These are phyloP conservation scores for Ascodesmis nigricans DNA, from an alignment of 495 filamentous ascomycete genomes.

Conservation along the genomic window DNA sequence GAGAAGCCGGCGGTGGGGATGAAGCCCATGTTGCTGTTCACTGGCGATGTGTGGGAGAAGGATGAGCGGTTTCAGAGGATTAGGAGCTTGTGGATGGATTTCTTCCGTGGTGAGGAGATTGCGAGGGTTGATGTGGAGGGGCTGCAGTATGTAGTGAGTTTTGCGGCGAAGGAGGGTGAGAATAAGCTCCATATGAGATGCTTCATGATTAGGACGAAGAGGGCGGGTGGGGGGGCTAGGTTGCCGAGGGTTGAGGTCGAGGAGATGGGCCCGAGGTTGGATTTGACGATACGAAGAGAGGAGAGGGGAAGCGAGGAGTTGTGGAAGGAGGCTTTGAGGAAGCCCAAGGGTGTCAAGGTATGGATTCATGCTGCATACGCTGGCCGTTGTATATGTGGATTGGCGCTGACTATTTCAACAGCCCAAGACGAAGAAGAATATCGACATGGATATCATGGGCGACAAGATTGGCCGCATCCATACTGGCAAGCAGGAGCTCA, in stretches of 20 bases:
- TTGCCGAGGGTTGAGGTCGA: constrained; percentile 79
- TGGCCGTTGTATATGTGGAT: constrained; percentile 3
- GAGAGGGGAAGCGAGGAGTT: constrained; percentile 51
- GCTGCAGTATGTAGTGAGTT: constrained; percentile 63
- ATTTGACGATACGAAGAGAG: constrained; percentile 69
- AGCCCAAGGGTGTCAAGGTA: constrained; percentile 36
- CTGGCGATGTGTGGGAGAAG: constrained; percentile 65
- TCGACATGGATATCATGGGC: constrained; percentile 70
- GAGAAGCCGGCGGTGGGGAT: constrained; percentile 60
- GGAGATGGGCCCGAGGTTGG: constrained; percentile 87
- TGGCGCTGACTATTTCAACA: background rate
- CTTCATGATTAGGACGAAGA: constrained; percentile 66
- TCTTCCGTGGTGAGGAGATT: constrained; percentile 60
- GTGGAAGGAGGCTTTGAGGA: constrained; percentile 79
- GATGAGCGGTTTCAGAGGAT: constrained; percentile 54
- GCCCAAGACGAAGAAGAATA: constrained; percentile 76
- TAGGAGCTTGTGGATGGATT: constrained; percentile 72
- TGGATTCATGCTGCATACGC: background rate
- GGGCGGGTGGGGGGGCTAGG: constrained; percentile 62
- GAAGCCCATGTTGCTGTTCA: constrained; percentile 71
- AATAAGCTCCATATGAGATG: constrained; percentile 56
- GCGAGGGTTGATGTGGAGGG: constrained; percentile 80
- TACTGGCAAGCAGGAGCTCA: constrained; percentile 72
- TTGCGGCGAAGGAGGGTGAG: constrained; percentile 53
- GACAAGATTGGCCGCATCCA: constrained; percentile 93